A percentile compares a stretch with the other conserved stretches of the same genome.
Conservation (phyloP, 176 grass and related monocot genomes). For the Juncus effusus region DNA sequence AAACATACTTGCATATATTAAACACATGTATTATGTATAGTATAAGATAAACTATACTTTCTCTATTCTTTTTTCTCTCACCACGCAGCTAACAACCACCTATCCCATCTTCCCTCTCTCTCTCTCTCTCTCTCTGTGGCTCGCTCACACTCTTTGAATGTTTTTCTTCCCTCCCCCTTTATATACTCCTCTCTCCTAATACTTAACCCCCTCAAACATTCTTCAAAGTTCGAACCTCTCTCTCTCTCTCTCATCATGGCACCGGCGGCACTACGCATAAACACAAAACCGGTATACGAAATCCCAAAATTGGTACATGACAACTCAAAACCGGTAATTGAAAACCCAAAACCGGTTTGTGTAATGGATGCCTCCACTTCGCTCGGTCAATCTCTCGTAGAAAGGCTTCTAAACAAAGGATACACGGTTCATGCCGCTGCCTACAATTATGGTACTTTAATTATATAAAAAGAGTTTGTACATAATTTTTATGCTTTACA, state of each 20-base stretch:
- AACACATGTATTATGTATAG: not conserved
- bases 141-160: constrained; percentile 46
- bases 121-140: not conserved
- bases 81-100: constrained; percentile 32
- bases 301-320: not conserved
- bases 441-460: constrained; percentile 28
- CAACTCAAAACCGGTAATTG: not conserved
- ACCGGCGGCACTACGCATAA: constrained; percentile 8
- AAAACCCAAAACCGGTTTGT: constrained; percentile 50
- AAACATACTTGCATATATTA: not conserved
- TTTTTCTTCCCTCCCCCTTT: constrained; percentile 9
- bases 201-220: constrained; percentile 6
- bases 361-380: constrained; percentile 75
- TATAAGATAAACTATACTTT: no score
- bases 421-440: constrained; percentile 88
- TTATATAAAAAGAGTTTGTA: not conserved
- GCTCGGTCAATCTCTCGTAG: constrained; percentile 54
- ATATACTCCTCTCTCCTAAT: constrained; percentile 25
- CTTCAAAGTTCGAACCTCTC: not conserved
- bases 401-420: constrained; percentile 66
- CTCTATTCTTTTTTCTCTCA: not conserved
- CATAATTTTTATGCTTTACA: not conserved
- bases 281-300: constrained; percentile 26
- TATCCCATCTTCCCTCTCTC: constrained; percentile 17
- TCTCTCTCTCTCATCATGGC: constrained; percentile 35